These are phyloP conservation scores for Cyberlindnera euphorbiiphila DNA, from an alignment of 805 yeast genomes.

Conservation along the genomic window DNA sequence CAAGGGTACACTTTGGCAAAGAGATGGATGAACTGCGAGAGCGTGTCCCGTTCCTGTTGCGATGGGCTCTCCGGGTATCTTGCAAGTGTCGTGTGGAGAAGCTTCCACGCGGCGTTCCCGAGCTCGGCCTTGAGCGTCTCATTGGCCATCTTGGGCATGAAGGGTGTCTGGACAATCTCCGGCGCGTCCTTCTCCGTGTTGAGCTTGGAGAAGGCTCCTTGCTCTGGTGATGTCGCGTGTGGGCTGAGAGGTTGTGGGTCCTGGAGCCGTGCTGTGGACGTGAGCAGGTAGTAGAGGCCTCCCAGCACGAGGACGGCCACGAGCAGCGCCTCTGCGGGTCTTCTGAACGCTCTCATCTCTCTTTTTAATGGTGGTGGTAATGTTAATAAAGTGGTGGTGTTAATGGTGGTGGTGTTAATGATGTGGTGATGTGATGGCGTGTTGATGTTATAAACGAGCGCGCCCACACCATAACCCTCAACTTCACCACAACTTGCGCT, in stretches of 20 bases:
- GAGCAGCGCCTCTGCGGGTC: slow-evolving; percentile 8
- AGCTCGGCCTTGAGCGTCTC: slow-evolving; percentile 76
- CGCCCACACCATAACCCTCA: no score
- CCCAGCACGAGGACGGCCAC: slow-evolving; percentile 14
- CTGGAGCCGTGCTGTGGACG: slow-evolving; percentile 16
- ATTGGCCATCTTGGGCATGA: slow-evolving; percentile 92
- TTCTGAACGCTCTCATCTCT: slow-evolving; percentile 11
- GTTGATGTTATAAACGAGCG: no score
- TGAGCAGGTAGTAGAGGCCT: slow-evolving; percentile 18
- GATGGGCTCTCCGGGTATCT: slow-evolving; percentile 86
- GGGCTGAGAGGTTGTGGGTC: slow-evolving; percentile 28
- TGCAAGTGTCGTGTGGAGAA: slow-evolving; percentile 88
- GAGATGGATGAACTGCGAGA: slow-evolving; percentile 58
- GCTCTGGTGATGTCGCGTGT: slow-evolving; percentile 29
- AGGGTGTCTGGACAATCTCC: no score
- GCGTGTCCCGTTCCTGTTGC: slow-evolving; percentile 54
- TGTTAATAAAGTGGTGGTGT: no score
- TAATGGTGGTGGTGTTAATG: no score
- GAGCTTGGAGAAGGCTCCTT: no score
- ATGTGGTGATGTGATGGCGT: no score
- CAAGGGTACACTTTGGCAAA: slow-evolving; percentile 96
- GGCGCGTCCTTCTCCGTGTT: no score
- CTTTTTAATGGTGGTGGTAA: not conserved
- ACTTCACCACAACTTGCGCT: not conserved
- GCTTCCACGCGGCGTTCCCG: slow-evolving; percentile 88